Evolutionary conservation across 2,329 filamentous ascomycete genomes (phyloP).

Genomic region (Dryadomyces quercivorus): DNA sequence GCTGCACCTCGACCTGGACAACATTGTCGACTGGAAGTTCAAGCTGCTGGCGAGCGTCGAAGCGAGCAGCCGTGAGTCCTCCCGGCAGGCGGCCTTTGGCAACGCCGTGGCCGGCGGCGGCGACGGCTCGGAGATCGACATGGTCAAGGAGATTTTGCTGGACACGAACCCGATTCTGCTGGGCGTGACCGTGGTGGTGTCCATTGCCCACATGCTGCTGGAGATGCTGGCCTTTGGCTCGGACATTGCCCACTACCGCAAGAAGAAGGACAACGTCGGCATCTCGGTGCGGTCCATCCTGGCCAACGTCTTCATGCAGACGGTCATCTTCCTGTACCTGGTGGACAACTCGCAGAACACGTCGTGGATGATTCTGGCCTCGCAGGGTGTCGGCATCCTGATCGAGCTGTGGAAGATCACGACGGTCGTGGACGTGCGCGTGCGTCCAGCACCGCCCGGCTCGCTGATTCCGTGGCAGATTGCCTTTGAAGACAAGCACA

Average conservation of each 20-base stretch:
- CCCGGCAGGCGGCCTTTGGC: conserved; percentile 65
- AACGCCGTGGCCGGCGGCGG: conserved; percentile 61
- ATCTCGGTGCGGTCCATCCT: conserved; percentile 93
- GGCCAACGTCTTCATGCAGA: conserved; percentile 96
- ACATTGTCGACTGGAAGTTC: conserved; percentile 83
- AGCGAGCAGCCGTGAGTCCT: conserved; percentile 72
- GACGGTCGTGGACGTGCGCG: conserved; percentile 78
- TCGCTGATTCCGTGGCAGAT: conserved; percentile 69
- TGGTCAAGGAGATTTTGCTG: conserved; percentile 90
- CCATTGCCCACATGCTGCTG: conserved; percentile 83
- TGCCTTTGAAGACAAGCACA: conserved; percentile 91
- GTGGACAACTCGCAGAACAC: conserved; percentile 97
- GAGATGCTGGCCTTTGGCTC: conserved; percentile 95
- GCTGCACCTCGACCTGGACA: conserved; percentile 71
- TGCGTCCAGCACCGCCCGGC: conserved; percentile 56
- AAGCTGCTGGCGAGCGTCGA: conserved; percentile 74
- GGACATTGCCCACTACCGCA: conserved; percentile 94
- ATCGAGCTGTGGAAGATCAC: conserved; percentile 87
- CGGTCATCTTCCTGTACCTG: conserved; percentile 89
- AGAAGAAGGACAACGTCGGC: conserved; percentile 98
- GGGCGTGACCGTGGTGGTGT: conserved; percentile 71
- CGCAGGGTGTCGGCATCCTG: conserved; percentile 70
- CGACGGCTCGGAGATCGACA: conserved; percentile 88
- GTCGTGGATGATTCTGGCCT: conserved; percentile 96
- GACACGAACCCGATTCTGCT: conserved; percentile 91